Evolutionary conservation across 2,329 filamentous ascomycete species (phyloP).

Genomic region (Claviceps sp.): DNA sequence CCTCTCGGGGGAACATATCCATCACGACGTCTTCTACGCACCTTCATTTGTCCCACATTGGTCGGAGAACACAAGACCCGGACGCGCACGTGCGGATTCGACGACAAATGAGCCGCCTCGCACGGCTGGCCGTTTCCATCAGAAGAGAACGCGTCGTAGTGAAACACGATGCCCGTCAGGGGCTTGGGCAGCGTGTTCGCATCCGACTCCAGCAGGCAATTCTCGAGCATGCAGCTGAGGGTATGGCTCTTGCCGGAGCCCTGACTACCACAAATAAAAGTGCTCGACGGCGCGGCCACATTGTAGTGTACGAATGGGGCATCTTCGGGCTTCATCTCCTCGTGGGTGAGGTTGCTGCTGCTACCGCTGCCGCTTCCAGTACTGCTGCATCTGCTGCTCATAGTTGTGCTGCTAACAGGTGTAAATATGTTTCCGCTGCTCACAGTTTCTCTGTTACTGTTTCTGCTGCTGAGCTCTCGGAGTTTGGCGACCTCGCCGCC

Average conservation of each 20-base stretch:
- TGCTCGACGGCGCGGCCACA: slow-evolving; percentile 37
- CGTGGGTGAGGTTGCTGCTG: background rate
- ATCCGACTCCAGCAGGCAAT: slow-evolving; percentile 34
- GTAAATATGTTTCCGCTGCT: too few species aligned
- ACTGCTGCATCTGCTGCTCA: too few species aligned
- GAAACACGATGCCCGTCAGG: slow-evolving; percentile 48
- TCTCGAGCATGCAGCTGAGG: slow-evolving; percentile 41
- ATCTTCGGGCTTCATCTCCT: background rate
- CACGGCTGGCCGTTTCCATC: slow-evolving; percentile 36
- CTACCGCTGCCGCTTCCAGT: background rate
- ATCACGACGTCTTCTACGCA: background rate
- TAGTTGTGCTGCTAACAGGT: too few species aligned
- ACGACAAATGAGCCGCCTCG: slow-evolving; percentile 44
- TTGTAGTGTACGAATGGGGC: slow-evolving; percentile 30
- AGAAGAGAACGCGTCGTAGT: slow-evolving; percentile 45
- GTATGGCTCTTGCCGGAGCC: slow-evolving; percentile 53
- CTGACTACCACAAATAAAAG: slow-evolving; percentile 52
- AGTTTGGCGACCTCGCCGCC: slow-evolving; percentile 3
- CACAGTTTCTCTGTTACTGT: background rate
- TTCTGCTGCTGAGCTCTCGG: background rate
- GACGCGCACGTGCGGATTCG: slow-evolving; percentile 28
- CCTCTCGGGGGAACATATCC: too few species aligned
- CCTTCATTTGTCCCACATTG: slow-evolving; percentile 29
- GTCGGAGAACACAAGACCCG: slow-evolving; percentile 41
- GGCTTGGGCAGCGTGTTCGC: slow-evolving; percentile 35